Base-by-base conservation (phyloP, 768 basidiomycete genomes). In the Flagelloscypha sp. region DNA sequence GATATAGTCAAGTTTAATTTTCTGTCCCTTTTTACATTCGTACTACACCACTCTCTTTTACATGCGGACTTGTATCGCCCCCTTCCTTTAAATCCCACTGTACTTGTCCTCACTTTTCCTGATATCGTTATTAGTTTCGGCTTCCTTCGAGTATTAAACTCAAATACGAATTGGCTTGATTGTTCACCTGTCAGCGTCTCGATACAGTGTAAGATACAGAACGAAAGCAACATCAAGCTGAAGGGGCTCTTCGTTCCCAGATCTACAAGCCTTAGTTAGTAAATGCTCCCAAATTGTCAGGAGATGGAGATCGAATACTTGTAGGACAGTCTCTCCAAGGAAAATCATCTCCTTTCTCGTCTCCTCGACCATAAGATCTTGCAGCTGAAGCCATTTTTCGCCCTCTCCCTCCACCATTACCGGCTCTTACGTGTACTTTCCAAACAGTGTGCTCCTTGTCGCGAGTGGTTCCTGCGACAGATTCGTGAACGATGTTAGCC, bases 331-430 rank as follows among this genome's bases (percentile, higher is more conserved):
- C 57, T 98, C 95, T 18, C 93, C 94, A 23, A 99, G 65, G 55
- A 95, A 92, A 36, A 99, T 94, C 88, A 99, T 92, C 53, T 95
- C 90, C 58, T 86, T 89, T 40, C 90, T 69, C n/a, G 88, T 85
- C 52, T 98, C 93, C 54, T 90, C 84, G 7, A 99, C 93, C 42
- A 93, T 85, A 38, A 99, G 67, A 63, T 99, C 94, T 58, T 97
- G 90, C 33, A 98, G 82, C 65, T 89, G 81, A 56, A 87, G 84
- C 95, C 95, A 98, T 53, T 84, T 88, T 58, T 97, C 93, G 33
- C 65, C 70, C 43, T 92, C 85, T 23, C 79, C n/a, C 84, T 11
- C 79, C 81, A 33, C 79, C 81, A 12, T 77, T 74, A 19, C 76
- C 75, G 33, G 78, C 79, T 41, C 83, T 74, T 33, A 92, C 69